phyloP scores from a whole-genome alignment of 192 early-diverging fungal species.

The Backusella tarrabulga region DNA sequence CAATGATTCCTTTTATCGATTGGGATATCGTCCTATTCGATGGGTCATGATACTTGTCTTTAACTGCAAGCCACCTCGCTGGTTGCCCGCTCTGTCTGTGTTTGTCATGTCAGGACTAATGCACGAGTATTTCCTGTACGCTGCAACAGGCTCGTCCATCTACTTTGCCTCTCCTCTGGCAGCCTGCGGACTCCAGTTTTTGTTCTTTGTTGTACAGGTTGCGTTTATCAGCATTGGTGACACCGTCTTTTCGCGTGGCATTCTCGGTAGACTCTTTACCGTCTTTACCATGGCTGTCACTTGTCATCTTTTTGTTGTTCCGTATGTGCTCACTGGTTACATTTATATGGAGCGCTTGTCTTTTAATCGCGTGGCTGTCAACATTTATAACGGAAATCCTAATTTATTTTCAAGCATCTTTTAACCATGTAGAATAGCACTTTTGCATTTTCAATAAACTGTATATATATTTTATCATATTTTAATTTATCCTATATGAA shows the following conservation, averaged over 20 bases:
- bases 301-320: conserved; percentile 16
- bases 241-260: background rate
- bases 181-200: conserved; percentile 1
- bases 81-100: conserved; percentile 10
- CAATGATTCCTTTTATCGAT: conserved; percentile 16
- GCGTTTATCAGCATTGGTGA: conserved; percentile 4
- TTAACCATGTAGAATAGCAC: background rate
- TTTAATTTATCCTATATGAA: background rate
- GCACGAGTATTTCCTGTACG: conserved; percentile 19
- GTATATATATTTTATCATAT: background rate
- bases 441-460: background rate
- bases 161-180: conserved; percentile 3
- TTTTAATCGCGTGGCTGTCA: background rate
- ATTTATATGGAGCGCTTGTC: conserved; percentile 16
- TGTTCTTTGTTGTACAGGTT: conserved; percentile 15
- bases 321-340: conserved; percentile 12
- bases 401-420: background rate
- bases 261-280: background rate
- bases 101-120: conserved; percentile 14
- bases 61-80: conserved; percentile 2
- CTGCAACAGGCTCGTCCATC: background rate
- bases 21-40: conserved; percentile 8
- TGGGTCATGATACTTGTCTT: background rate
- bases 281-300: conserved; percentile 3
- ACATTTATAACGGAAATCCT: background rate